Evolutionary conservation across 495 filamentous ascomycete species (phyloP).

Genomic region (Aspergillus baeticus): DNA sequence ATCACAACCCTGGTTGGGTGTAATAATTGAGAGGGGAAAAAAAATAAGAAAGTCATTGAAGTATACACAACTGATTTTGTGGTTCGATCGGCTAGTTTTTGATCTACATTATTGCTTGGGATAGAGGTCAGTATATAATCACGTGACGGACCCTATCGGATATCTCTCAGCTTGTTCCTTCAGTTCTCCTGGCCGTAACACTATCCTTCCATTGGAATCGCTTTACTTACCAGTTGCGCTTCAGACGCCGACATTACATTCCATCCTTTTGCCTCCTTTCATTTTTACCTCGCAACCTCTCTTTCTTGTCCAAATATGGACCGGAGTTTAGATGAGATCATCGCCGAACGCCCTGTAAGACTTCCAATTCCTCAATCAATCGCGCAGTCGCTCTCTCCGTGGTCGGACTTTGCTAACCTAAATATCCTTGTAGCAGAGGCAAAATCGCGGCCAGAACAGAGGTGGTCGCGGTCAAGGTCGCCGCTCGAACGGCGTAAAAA

Average conservation of each 20-base stretch:
- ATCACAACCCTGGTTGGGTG: constrained; percentile 5
- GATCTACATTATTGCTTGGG: too few species aligned
- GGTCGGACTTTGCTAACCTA: constrained; percentile 13
- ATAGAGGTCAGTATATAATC: constrained; percentile 2
- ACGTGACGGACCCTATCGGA: constrained; percentile 10
- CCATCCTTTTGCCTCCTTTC: background rate
- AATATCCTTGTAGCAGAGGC: constrained; percentile 22
- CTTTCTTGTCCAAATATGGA: constrained; percentile 58
- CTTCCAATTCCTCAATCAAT: background rate
- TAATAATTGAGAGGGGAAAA: constrained; percentile 11
- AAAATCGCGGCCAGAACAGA: constrained; percentile 36
- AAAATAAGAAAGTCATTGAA: constrained; percentile 2
- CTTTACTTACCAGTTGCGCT: background rate
- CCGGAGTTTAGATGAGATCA: constrained; percentile 81
- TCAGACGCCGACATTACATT: background rate
- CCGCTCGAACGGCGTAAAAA: constrained; percentile 79
- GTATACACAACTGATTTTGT: background rate
- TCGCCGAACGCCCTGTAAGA: constrained; percentile 75
- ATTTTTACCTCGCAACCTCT: background rate
- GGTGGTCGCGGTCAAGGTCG: constrained; percentile 58
- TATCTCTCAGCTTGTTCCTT: background rate
- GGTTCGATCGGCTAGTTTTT: too few species aligned
- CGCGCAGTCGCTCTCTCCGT: background rate
- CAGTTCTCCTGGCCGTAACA: background rate
- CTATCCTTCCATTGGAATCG: constrained; percentile 10